Conservation (phyloP, 192 early-diverging fungal genomes). For the Helicostylum pulchrum region DNA sequence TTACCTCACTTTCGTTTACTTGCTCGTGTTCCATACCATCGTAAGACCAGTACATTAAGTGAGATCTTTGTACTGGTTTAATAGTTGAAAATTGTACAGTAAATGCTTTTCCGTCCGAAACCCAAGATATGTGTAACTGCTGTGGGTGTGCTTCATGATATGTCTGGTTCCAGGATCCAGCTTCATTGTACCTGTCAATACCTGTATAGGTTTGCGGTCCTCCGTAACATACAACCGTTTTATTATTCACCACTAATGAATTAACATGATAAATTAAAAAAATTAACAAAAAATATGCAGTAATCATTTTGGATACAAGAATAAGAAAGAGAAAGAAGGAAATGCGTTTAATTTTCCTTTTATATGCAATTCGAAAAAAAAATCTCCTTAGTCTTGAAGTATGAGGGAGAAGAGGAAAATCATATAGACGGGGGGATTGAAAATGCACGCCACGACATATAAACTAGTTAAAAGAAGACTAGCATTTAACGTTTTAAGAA, state of each 20-base stretch:
- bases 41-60: slow-evolving; percentile 18
- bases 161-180: slow-evolving; percentile 19
- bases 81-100: slow-evolving; percentile 26
- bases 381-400: too few species aligned
- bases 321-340: neutral
- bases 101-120: slow-evolving; percentile 6
- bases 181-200: slow-evolving; percentile 7
- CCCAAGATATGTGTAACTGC: slow-evolving; percentile 20
- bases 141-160: slow-evolving; percentile 17
- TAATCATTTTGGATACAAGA: neutral
- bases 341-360: neutral
- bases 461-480: too few species aligned
- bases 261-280: neutral
- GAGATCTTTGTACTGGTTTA: slow-evolving; percentile 1
- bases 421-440: too few species aligned
- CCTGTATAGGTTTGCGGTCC: neutral
- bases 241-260: slow-evolving; percentile 1
- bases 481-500: too few species aligned
- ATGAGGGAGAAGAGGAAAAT: too few species aligned
- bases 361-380: neutral
- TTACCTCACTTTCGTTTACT: slow-evolving; percentile 1
- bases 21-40: neutral
- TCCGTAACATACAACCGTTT: slow-evolving; percentile 6
- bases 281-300: neutral
- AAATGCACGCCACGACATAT: too few species aligned